phyloP scores from a whole-genome alignment of 371 early-diverging fungal genomes.

The Pancytospora philotis region DNA sequence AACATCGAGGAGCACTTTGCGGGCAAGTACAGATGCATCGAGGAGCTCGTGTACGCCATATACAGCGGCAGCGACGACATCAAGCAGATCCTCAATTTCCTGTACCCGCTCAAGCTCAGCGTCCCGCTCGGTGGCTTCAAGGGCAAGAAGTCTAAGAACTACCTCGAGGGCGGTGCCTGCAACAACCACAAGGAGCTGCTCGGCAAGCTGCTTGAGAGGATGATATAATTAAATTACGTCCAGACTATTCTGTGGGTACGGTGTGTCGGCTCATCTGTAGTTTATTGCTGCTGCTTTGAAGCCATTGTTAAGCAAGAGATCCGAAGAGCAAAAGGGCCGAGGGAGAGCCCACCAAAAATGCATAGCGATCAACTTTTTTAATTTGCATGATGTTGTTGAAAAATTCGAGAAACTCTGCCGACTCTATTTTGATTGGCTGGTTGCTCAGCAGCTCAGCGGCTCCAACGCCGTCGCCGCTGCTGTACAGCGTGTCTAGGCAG shows the following conservation, averaged over 20 bases:
- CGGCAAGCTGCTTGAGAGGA: conserved; percentile 79
- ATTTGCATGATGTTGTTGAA: no score
- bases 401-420: no score
- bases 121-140: conserved; percentile 90
- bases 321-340: no score
- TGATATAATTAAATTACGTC: conserved; percentile 62
- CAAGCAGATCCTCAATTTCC: conserved; percentile 89
- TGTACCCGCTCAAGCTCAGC: conserved; percentile 96
- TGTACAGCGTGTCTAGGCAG: conserved; percentile 28
- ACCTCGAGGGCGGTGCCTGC: conserved; percentile 88
- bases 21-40: conserved; percentile 90
- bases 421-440: no score
- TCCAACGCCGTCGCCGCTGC: background rate
- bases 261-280: no score
- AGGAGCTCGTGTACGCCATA: conserved; percentile 96
- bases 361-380: no score
- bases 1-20: conserved; percentile 75
- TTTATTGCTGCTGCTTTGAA: no score
- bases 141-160: conserved; percentile 82
- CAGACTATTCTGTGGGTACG: background rate
- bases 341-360: no score
- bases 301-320: no score
- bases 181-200: conserved; percentile 88
- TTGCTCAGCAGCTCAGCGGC: no score
- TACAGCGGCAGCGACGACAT: conserved; percentile 91